Evolutionary conservation across 495 filamentous ascomycete species (phyloP), one percentile per base, ranked within the genome.

Genomic region (Penicillium bovifimosum): DNA sequence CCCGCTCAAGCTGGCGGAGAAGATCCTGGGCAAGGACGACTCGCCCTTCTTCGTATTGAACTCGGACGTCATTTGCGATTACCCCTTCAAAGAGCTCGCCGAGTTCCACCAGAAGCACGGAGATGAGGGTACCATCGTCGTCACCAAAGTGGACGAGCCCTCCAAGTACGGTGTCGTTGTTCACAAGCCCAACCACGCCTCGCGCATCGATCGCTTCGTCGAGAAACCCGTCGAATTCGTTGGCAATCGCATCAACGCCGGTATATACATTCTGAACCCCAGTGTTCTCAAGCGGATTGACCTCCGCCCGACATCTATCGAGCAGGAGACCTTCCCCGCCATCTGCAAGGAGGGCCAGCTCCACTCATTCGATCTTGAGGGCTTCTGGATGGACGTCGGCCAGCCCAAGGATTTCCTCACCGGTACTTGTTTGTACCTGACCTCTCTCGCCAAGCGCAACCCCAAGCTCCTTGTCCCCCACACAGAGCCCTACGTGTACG

Each of bases 371-470:
- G 93, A 99, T 69, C 80, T 99, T 33, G 95, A 99, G 58, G 91
- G 93, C 57, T 99, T 96, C 79, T 99, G 93, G 93, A 99, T 99
- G 93, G 93, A 99, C 62, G 91, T 99, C 52, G 93, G 93, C 60
- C 93, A 99, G 70, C 93, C 93, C 47, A 99, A 99, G 75, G 93
- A 99, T 68, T 99, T 99, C 80, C 77, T 99, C 45, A 88, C 84
- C 29, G 93, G 93, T 53, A 97, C 93, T 56, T 99, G 95, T 71
- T 82, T 99, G 43, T 99, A 97, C 76, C 85, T 99, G 44, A 90
- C 87, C 18, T 95, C 88, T 10, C 82, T 99, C 48, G 80, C 91
- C 9, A 96, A 96, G 81, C 93, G 89, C 74, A 85, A 86, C 66
- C 88, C 88, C 50, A 92, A 95, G 74, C 78, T 87, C 49, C 86